These are phyloP conservation scores for Cercospora sesami DNA, from an alignment of 2,329 filamentous ascomycete species.

Conservation along the genomic window DNA sequence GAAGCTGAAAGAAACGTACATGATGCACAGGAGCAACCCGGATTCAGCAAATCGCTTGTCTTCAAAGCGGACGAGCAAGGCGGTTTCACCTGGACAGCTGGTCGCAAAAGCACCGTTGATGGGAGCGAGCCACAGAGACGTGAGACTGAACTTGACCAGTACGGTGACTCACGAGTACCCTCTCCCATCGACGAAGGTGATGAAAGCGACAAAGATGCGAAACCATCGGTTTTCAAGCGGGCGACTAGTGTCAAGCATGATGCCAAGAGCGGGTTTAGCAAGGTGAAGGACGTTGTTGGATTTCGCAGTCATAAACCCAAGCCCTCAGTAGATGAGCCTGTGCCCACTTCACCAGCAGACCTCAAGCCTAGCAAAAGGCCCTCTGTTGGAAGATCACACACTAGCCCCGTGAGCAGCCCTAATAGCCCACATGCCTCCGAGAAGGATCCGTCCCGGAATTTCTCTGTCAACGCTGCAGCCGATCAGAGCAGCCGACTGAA, in stretches of 20 bases:
- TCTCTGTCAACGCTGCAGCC: conserved; percentile 17
- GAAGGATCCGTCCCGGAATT: conserved; percentile 13
- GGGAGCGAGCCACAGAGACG: conserved; percentile 39
- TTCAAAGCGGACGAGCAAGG: conserved; percentile 61
- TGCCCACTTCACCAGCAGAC: conserved; percentile 29
- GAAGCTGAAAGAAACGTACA: conserved; percentile 13
- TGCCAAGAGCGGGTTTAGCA: conserved; percentile 76
- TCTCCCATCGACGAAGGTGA: conserved; percentile 37
- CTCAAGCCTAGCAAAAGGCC: conserved; percentile 28
- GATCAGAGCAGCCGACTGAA: conserved; percentile 27
- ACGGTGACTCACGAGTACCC: conserved; percentile 26
- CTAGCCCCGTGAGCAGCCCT: conserved; percentile 34
- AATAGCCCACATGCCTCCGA: conserved; percentile 25
- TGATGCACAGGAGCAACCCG: conserved; percentile 21
- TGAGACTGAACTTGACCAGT: conserved; percentile 26
- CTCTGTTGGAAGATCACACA: conserved; percentile 28
- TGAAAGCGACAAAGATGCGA: conserved; percentile 36
- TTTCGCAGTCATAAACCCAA: conserved; percentile 44
- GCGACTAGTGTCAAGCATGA: conserved; percentile 78
- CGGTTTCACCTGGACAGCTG: conserved; percentile 47
- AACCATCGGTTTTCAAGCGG: conserved; percentile 68
- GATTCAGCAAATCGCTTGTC: conserved; percentile 42
- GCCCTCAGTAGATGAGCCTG: conserved; percentile 36
- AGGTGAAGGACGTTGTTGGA: conserved; percentile 83
- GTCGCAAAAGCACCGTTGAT: conserved; percentile 54